A percentile compares a stretch with the other conserved stretches of the same genome.
phyloP scores from a whole-genome alignment of 148 eudicot genomes.

The Chenopodium berlandieri region DNA sequence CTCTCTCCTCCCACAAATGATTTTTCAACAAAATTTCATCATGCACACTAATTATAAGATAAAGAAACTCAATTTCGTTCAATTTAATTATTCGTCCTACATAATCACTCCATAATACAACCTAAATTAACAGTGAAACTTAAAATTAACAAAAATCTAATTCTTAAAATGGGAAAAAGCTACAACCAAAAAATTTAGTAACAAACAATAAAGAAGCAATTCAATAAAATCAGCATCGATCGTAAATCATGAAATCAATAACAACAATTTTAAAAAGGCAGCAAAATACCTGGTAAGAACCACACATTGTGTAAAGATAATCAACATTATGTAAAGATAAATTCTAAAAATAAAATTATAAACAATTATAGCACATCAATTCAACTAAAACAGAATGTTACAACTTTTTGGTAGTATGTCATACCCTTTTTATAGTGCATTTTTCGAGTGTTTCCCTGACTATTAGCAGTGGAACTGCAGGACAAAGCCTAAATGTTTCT shows the following conservation, averaged over 20 bases:
- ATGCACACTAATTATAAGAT: background rate
- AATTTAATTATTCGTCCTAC: background rate
- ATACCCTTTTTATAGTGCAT: conserved; percentile 31
- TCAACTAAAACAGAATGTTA: too few relatives aligned
- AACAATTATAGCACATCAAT: too few relatives aligned
- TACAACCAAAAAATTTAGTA: background rate
- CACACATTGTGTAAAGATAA: too few relatives aligned
- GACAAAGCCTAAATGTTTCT: conserved; percentile 38
- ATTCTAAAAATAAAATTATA: too few relatives aligned
- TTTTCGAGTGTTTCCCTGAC: conserved; percentile 28
- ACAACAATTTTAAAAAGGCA: background rate
- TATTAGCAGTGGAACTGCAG: conserved; percentile 33
- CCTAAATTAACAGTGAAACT: background rate
- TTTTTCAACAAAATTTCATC: background rate
- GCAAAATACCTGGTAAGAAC: background rate
- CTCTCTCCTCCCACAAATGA: too few relatives aligned
- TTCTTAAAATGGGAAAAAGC: background rate
- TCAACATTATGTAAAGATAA: too few relatives aligned
- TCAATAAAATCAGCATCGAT: background rate
- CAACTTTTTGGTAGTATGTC: conserved; percentile 23
- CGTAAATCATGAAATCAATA: background rate
- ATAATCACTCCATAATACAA: background rate
- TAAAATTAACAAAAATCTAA: conserved; percentile 5
- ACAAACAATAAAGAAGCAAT: background rate
- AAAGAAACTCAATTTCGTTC: background rate